A percentile compares a stretch with the other conserved stretches of the same genome.
phyloP scores from a whole-genome alignment of 106 monocot genomes.

The Agapanthus africanus region DNA sequence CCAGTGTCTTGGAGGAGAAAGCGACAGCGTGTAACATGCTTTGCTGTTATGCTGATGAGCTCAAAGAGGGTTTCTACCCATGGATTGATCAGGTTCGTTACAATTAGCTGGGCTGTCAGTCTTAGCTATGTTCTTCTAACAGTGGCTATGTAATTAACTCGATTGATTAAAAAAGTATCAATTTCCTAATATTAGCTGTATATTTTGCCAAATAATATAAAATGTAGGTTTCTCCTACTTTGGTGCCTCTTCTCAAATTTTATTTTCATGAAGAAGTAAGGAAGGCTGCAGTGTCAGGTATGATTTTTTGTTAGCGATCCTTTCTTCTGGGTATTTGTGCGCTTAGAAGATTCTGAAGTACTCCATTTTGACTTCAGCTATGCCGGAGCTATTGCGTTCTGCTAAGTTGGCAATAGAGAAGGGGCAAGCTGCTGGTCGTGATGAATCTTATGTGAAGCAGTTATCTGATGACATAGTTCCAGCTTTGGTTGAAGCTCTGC shows the following conservation, averaged over 20 bases:
- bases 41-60: conserved; percentile 69
- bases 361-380: conserved; percentile 24
- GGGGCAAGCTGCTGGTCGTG: conserved; percentile 48
- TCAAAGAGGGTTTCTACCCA: conserved; percentile 71
- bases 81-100: conserved; percentile 65
- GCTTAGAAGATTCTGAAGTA: not conserved
- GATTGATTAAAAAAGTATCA: not conserved
- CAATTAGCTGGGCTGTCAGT: not conserved
- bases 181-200: conserved; percentile 4
- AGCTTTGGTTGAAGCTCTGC: conserved; percentile 59
- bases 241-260: conserved; percentile 69
- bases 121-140: not conserved
- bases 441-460: conserved; percentile 64
- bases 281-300: conserved; percentile 67
- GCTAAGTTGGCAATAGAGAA: conserved; percentile 77
- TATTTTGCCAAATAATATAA: no score
- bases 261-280: conserved; percentile 76
- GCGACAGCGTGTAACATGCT: conserved; percentile 70
- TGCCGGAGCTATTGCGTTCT: conserved; percentile 54
- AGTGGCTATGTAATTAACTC: not conserved
- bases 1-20: conserved; percentile 70
- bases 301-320: not conserved
- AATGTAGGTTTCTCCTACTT: conserved; percentile 53
- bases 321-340: not conserved
- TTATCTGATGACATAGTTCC: conserved; percentile 66